These are phyloP conservation scores for Gossypium aridum DNA, from an alignment of 441 rosid genomes.

Conservation along the genomic window DNA sequence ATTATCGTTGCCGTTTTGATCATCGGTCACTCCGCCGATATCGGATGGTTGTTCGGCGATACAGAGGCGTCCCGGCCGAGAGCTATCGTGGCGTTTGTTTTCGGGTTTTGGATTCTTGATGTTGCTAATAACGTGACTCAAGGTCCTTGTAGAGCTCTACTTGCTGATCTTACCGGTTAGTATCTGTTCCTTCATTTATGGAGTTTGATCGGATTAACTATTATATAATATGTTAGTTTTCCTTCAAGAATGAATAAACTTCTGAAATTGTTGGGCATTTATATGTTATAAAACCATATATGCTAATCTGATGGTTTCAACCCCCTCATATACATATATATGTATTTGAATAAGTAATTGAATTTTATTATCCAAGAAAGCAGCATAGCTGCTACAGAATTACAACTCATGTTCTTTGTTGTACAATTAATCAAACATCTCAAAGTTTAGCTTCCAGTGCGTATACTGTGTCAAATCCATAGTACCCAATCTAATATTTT, in stretches of 20 bases:
- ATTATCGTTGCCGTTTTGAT: slow-evolving; percentile 57
- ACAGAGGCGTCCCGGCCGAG: slow-evolving; percentile 41
- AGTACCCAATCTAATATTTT: too few species aligned
- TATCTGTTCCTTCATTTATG: neutral
- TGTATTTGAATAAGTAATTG: too few species aligned
- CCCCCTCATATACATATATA: neutral
- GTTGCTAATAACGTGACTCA: slow-evolving; percentile 92
- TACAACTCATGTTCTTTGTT: too few species aligned
- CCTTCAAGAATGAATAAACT: neutral
- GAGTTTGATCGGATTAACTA: neutral
- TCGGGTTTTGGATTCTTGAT: slow-evolving; percentile 96
- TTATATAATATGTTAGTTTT: neutral
- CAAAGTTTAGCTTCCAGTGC: too few species aligned
- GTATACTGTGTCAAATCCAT: too few species aligned
- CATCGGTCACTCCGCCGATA: slow-evolving; percentile 79
- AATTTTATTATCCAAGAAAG: too few species aligned
- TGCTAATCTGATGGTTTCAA: neutral
- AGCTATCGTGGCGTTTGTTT: slow-evolving; percentile 64
- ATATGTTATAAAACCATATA: neutral
- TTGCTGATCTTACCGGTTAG: slow-evolving; percentile 90
- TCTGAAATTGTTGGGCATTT: neutral
- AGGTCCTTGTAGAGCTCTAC: slow-evolving; percentile 95
- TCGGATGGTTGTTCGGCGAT: slow-evolving; percentile 92
- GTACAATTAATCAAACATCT: too few species aligned
- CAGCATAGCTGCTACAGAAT: too few species aligned